Evolutionary conservation across 768 basidiomycete species (phyloP), one percentile per base, ranked within the genome.

Genomic region (Termitomyces sp.): DNA sequence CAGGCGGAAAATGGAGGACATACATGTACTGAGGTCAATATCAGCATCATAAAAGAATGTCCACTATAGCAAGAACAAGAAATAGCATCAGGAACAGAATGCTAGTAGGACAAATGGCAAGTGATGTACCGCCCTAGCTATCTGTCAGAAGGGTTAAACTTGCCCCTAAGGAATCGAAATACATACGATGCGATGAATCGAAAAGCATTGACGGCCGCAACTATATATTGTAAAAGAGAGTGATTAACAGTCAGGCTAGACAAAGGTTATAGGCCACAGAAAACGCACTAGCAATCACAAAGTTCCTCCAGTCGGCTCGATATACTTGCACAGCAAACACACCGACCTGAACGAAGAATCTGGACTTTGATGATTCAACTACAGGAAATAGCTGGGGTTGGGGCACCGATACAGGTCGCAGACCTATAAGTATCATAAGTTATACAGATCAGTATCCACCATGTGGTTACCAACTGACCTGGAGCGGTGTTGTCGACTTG

Each of bases 251-350:
- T 50, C 15, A 17, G 11, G 40, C 36, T 17, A n/a, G 42, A 25
- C 11, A 6, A n/a, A 50, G 25, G 38, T 11, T 12, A 54, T 50
- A 47, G 25, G 34, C 6, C 10, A 54, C 50, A 36, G 36, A 51
- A 43, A 56, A 69, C 73, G 29, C 61, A 76, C 76, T 71, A 63
- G 72, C 74, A 63, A 78, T 73, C 63, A 79, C 73, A 60, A 71
- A 67, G 63, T 77, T 79, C 65, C 75, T 73, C 77, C 78, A 79
- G 60, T 75, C 74, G 32, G 72, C 73, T 64, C 73, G 71, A 66
- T 78, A 78, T 51, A 79, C 65, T 68, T 72, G 69, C 20, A 69
- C 63, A 63, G 74, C 68, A 66, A 79, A 77, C 20, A 72, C 66
- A 56, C 68, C 62, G 56, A 60, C 70, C 68, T 67, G 68, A 54